phyloP scores from a whole-genome alignment of 1,284 basidiomycete species.

The Sporisorium iseilematis-ciliati region DNA sequence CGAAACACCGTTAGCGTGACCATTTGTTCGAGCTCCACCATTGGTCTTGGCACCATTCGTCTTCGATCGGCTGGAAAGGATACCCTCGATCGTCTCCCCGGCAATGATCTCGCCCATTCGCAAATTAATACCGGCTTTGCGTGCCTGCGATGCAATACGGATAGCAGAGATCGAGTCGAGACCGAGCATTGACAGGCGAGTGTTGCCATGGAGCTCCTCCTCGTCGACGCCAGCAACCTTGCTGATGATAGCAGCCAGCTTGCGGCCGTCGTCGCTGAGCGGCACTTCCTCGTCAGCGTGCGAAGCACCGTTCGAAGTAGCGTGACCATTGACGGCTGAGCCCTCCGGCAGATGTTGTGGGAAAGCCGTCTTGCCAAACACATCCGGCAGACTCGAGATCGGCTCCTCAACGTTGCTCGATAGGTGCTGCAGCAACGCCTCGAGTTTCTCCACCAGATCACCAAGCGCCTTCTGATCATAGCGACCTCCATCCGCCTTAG shows the following conservation, averaged over 20 bases:
- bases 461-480: constrained; percentile 30
- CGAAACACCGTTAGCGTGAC: neutral
- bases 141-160: constrained; percentile 56
- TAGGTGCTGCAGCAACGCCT: constrained; percentile 33
- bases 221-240: constrained; percentile 31
- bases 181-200: constrained; percentile 54
- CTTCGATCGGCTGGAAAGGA: constrained; percentile 18
- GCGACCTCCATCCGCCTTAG: constrained; percentile 39
- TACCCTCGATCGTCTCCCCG: constrained; percentile 46
- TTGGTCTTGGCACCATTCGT: constrained; percentile 20
- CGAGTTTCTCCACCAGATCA: constrained; percentile 30
- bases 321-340: neutral
- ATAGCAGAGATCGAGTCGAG: constrained; percentile 67
- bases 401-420: constrained; percentile 9
- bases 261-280: constrained; percentile 36
- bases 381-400: constrained; percentile 22
- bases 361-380: constrained; percentile 5
- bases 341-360: constrained; percentile 16
- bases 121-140: constrained; percentile 44
- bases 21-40: constrained; percentile 11
- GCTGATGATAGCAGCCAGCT: constrained; percentile 45
- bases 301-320: constrained; percentile 1
- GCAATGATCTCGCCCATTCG: constrained; percentile 56
- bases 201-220: constrained; percentile 31
- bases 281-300: neutral